Base-by-base conservation (phyloP, 2,329 filamentous ascomycete genomes). In the Claviceps humidiphila region DNA sequence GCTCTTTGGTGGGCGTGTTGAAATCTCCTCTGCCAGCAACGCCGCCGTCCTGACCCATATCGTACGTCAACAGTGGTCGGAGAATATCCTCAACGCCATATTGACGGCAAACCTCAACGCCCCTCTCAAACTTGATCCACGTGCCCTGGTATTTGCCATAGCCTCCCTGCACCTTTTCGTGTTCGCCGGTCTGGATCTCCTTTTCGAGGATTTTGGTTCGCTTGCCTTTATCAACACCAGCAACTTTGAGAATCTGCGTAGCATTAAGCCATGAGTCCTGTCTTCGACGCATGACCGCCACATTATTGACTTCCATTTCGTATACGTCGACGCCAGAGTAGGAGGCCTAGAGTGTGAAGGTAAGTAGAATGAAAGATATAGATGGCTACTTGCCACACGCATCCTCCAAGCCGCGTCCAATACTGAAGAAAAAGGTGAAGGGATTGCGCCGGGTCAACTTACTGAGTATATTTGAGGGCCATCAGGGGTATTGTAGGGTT, bases 81-180 rank as follows among this genome's bases (percentile, higher is more conserved):
- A 93, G 71, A 5, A 88, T 61, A 57, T 91, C 87, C 65, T 91
- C 86, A 37, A 93, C 87, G 11, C 78, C 81, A 59, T 85, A 85
- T 58, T 84, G 80, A 43, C 86, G 82, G 68, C 93, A 97, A 60
- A 98, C 91, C 63, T 96, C 89, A 46, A 94, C 78, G 1, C 91
- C 93, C 55, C 91, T 82, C 49, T 91, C 86, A 63, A 95, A 97
- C 63, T 86, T 88, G 63, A 98, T 95, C 93, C 93, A 98, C 2
- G 93, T 98, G 52, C 93, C 93, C 72, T 98, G 93, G 63, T 98
- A 98, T 73, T 97, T 97, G 58, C 93, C 93, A 63, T 98, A 98
- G 5, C 93, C 93, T 38, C 93, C 93, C 66, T 98, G 93, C 2
- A 98, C 91, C 69, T 98, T 98, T 68, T 98, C 93, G 68, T 98